Conservation (phyloP, 202 grass and related monocot species). For the Brachypodium distachyon region DNA sequence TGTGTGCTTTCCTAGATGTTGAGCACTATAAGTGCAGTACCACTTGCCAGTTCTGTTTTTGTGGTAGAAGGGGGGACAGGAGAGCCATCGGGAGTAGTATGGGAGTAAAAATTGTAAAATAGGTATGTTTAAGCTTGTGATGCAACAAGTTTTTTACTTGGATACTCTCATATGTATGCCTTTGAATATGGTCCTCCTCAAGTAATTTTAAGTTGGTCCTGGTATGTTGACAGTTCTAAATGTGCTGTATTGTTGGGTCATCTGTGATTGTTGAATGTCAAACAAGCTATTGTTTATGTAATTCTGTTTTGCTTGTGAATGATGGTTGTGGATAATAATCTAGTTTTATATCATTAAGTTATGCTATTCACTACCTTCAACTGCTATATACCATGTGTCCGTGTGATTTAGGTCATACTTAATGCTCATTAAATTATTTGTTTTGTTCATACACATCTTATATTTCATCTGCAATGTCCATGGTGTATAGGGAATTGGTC, state of each 20-base stretch:
- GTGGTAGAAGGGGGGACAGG: neutral
- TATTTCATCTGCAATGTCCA: neutral
- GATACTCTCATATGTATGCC: neutral
- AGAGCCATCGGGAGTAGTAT: neutral
- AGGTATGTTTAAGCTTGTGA: neutral
- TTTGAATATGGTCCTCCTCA: neutral
- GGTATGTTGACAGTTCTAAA: neutral
- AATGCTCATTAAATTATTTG: neutral
- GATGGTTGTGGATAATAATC: neutral
- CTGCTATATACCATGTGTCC: neutral
- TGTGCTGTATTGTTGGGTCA: neutral
- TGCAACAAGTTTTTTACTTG: neutral
- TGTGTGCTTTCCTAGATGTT: neutral
- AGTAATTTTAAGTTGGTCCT: neutral
- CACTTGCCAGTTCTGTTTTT: neutral
- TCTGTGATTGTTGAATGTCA: neutral
- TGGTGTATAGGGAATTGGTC: constrained; percentile 64
- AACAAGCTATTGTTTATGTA: neutral
- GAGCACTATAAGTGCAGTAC: neutral
- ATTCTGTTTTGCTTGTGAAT: constrained; percentile 6
- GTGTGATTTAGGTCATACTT: neutral
- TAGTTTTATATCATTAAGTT: neutral
- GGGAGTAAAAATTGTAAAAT: neutral
- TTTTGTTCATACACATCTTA: neutral
- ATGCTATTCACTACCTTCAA: neutral